These are phyloP conservation scores for Skeletonema menzelii DNA, from an alignment of 108 stramenopile genomes.

Conservation along the genomic window DNA sequence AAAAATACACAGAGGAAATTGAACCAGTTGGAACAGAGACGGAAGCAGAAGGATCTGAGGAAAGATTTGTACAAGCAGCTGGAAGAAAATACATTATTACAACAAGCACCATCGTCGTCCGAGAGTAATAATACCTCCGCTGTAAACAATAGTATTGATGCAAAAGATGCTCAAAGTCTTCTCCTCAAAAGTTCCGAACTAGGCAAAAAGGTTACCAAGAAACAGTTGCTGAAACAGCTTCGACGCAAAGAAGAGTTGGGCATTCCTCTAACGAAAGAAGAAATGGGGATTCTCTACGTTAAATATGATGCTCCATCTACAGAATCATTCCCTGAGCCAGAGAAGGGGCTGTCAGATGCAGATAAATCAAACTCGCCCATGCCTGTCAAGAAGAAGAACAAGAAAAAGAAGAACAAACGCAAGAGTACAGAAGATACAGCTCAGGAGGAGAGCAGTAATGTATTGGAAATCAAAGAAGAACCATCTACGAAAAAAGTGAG, in stretches of 20 bases:
- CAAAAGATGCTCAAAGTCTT: slow-evolving; percentile 29
- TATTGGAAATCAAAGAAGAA: neutral
- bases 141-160: slow-evolving; percentile 23
- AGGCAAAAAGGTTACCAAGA: slow-evolving; percentile 67
- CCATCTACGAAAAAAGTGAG: neutral
- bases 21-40: slow-evolving; percentile 65
- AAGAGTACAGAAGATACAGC: slow-evolving; percentile 16
- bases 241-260: slow-evolving; percentile 72
- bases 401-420: slow-evolving; percentile 33
- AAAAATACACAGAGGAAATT: slow-evolving; percentile 75
- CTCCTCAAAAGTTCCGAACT: slow-evolving; percentile 43
- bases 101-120: neutral
- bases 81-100: slow-evolving; percentile 46
- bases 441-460: neutral
- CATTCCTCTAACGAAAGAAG: slow-evolving; percentile 63
- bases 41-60: slow-evolving; percentile 65
- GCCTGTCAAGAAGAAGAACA: slow-evolving; percentile 2
- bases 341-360: slow-evolving; percentile 8
- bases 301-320: slow-evolving; percentile 29
- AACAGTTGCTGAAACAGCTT: slow-evolving; percentile 61
- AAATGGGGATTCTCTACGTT: slow-evolving; percentile 69
- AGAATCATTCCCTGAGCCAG: slow-evolving; percentile 5
- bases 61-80: slow-evolving; percentile 65
- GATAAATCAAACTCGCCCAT: slow-evolving; percentile 1
- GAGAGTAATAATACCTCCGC: slow-evolving; percentile 8